Base-by-base conservation (phyloP, 306 rosid species). In the Echinosophora koreensis region DNA sequence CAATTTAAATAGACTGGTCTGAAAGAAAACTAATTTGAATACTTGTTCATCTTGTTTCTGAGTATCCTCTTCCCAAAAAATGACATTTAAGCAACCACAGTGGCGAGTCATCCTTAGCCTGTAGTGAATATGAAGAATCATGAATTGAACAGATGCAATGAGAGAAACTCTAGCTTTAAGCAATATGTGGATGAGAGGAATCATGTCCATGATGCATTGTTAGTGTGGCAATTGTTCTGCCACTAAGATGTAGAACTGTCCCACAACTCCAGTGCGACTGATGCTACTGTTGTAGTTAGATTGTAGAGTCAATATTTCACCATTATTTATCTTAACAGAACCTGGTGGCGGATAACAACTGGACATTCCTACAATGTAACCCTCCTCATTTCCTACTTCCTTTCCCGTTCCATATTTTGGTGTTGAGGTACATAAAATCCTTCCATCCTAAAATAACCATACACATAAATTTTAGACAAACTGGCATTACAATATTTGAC, bases 321-420 rank as follows among this genome's bases (percentile, higher is more conserved):
- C 87, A 18, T 73, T 81, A 2, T 38, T 51, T 69, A 89, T 87
- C 83, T 79, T 73, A 54, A 89, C 44, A 34, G 88, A 73, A 28
- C 91, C 93, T 1, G 80, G 85, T 30, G 10, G 55, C 28, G 93
- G 91, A 78, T 81, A 87, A 56, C 91, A 89, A 62, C 82, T 81
- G 1, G 87, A 63, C 93, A 89, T 89, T 73, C 93, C 93, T 37
- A 89, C 87, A 6, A 87, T 71, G 71, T 85, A 87, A 0, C 91
- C 89, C 4, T 64, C 77, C 77, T 89, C 91, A 28, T 89, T 82
- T 51, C 91, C 89, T 55, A 79, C 84, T 69, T 87, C 89, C 13
- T 74, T 12, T 1, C 93, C 88, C 12, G 44, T 8, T 66, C 93
- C 91, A 62, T 89, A 89, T 13, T 74, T 73, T 68, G 91, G 84